Conservation (phyloP, 176 grass and related monocot genomes). For the Lolium multiflorum region DNA sequence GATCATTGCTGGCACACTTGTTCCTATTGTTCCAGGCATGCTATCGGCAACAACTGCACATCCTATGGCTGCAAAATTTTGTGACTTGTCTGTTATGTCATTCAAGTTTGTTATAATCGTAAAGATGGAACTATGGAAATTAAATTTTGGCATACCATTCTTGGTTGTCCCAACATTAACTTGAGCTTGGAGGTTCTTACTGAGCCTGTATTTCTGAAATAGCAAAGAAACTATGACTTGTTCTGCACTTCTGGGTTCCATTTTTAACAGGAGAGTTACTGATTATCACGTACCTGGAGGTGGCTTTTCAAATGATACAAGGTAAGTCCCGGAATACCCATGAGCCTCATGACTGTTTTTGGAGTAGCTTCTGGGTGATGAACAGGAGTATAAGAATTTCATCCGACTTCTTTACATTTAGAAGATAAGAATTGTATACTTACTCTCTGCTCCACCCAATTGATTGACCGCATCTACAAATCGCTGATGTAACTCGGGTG, state of each 20-base stretch:
- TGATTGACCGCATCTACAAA: slow-evolving; percentile 98
- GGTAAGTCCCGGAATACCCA: slow-evolving; percentile 96
- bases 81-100: slow-evolving; percentile 29
- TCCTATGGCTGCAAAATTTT: slow-evolving; percentile 57
- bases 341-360: slow-evolving; percentile 97
- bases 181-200: slow-evolving; percentile 93
- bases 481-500: slow-evolving; percentile 92
- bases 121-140: slow-evolving; percentile 39
- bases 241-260: slow-evolving; percentile 32
- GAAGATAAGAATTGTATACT: slow-evolving; percentile 54
- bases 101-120: slow-evolving; percentile 22
- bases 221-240: slow-evolving; percentile 42
- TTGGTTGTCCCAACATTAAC: slow-evolving; percentile 62
- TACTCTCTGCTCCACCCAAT: slow-evolving; percentile 97
- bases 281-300: slow-evolving; percentile 75
- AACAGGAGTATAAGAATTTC: slow-evolving; percentile 56
- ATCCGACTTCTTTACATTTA: slow-evolving; percentile 28
- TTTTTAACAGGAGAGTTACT: slow-evolving; percentile 36
- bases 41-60: slow-evolving; percentile 55
- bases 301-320: slow-evolving; percentile 98
- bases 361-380: slow-evolving; percentile 91
- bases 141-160: slow-evolving; percentile 57
- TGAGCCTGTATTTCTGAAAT: slow-evolving; percentile 91
- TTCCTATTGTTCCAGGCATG: slow-evolving; percentile 33
- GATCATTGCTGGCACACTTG: slow-evolving; percentile 52